Percentiles rank a stretch among this genome's conserved stretches.
Evolutionary conservation across 108 stramenopile species (phyloP).

Genomic region (Fistulifera solaris): DNA sequence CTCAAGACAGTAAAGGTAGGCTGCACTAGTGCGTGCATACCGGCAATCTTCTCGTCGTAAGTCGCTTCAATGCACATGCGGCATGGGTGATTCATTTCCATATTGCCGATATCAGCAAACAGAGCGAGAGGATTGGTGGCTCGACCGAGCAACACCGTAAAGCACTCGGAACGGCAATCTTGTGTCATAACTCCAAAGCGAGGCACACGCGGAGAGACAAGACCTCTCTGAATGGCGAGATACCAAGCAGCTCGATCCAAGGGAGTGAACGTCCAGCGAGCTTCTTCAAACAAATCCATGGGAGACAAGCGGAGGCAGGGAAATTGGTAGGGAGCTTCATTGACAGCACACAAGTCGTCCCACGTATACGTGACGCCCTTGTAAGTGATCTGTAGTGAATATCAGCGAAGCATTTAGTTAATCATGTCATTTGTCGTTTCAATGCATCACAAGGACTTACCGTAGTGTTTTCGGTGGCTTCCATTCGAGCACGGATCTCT

Average conservation of each 20-base stretch:
- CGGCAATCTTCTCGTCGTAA: conserved; percentile 16
- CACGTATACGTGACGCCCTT: conserved; percentile 16
- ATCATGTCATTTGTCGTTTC: neutral
- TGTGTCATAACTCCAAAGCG: conserved; percentile 27
- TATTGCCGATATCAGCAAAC: conserved; percentile 29
- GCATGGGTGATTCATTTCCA: conserved; percentile 36
- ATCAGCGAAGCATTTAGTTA: neutral
- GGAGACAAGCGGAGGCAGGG: conserved; percentile 29
- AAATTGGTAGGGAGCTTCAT: conserved; percentile 24
- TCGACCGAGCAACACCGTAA: conserved; percentile 3
- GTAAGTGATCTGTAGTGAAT: conserved; percentile 12
- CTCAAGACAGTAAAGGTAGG: conserved; percentile 13
- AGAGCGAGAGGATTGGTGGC: conserved; percentile 16
- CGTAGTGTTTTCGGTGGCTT: conserved; percentile 21
- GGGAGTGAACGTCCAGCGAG: conserved; percentile 29
- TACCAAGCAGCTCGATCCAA: conserved; percentile 30
- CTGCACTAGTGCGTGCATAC: neutral
- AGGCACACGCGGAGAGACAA: conserved; percentile 22
- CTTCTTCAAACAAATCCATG: conserved; percentile 42
- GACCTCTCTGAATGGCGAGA: conserved; percentile 12
- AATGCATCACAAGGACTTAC: conserved; percentile 10
- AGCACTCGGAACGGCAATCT: conserved; percentile 11
- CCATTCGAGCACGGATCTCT: conserved; percentile 24
- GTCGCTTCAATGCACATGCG: conserved; percentile 25
- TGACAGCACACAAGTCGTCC: conserved; percentile 28